phyloP scores from a whole-genome alignment of 192 early-diverging fungal genomes.

The Podila minutissima region DNA sequence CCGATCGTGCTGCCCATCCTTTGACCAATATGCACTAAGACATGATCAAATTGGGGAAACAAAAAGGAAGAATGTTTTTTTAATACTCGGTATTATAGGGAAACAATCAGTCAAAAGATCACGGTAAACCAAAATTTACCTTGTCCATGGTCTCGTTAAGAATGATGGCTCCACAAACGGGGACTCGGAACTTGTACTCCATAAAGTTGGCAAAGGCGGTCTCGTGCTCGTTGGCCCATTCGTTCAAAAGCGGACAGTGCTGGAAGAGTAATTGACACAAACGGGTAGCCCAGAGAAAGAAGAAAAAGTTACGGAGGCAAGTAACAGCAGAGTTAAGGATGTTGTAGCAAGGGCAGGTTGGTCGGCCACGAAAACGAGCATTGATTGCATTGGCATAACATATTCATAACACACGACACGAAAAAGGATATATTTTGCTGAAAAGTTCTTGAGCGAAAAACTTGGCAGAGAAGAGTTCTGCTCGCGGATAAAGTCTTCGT shows the following conservation, averaged over 20 bases:
- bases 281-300: too few species aligned
- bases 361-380: too few species aligned
- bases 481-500: constrained; percentile 97
- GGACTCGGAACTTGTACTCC: constrained; percentile 95
- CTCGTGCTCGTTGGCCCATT: constrained; percentile 91
- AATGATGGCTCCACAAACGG: constrained; percentile 98
- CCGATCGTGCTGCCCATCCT: constrained; percentile 88
- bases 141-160: constrained; percentile 86
- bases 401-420: too few species aligned
- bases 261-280: constrained; percentile 67
- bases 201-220: constrained; percentile 91
- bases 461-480: constrained; percentile 83
- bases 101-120: too few species aligned
- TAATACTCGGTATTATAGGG: too few species aligned
- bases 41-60: too few species aligned
- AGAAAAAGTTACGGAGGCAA: too few species aligned
- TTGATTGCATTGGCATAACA: too few species aligned
- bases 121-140: constrained; percentile 30
- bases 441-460: constrained; percentile 87
- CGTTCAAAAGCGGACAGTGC: constrained; percentile 91
- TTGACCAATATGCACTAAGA: constrained; percentile 83
- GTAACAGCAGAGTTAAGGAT: too few species aligned
- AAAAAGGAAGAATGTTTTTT: too few species aligned
- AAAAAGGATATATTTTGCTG: constrained; percentile 56
- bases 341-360: too few species aligned